Conservation (phyloP, 1,284 basidiomycete genomes). For the Sanghuangporus sanghuang region DNA sequence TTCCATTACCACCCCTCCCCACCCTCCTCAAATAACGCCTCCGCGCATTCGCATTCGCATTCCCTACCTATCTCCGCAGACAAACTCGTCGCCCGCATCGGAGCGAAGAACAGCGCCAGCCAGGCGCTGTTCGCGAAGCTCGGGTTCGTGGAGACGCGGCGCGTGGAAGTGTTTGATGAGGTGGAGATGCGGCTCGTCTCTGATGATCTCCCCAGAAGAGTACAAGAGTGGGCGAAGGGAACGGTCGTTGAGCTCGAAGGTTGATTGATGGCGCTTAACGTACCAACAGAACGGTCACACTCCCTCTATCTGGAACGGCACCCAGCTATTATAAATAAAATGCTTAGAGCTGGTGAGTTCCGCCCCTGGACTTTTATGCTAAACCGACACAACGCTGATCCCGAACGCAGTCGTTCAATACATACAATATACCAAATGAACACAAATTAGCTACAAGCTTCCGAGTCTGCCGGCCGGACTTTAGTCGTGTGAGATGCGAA, state of each 20-base stretch:
- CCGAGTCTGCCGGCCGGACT: too few species aligned
- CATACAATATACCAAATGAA: too few species aligned
- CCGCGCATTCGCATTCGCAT: not conserved
- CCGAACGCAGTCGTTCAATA: too few species aligned
- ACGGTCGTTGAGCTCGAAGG: not conserved
- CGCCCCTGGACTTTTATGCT: too few species aligned
- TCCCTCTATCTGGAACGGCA: too few species aligned
- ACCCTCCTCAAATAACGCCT: not conserved
- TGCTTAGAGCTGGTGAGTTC: not conserved
- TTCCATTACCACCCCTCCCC: constrained; percentile 10
- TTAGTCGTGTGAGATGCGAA: too few species aligned
- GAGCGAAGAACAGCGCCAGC: constrained; percentile 45
- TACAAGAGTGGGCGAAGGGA: constrained; percentile 3
- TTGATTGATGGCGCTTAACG: not conserved
- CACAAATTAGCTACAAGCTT: too few species aligned
- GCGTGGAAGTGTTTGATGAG: constrained; percentile 69
- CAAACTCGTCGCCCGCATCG: constrained; percentile 51
- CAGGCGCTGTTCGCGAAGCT: constrained; percentile 62
- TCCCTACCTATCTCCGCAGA: constrained; percentile 35
- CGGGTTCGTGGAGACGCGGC: constrained; percentile 61
- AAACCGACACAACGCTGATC: too few species aligned
- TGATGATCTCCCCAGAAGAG: not conserved
- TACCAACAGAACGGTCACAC: not conserved
- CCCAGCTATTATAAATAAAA: too few species aligned
- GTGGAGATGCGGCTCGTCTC: constrained; percentile 52